These are phyloP conservation scores for Psidium friedrichsthalianum DNA, from an alignment of 345 rosid species.

Conservation along the genomic window DNA sequence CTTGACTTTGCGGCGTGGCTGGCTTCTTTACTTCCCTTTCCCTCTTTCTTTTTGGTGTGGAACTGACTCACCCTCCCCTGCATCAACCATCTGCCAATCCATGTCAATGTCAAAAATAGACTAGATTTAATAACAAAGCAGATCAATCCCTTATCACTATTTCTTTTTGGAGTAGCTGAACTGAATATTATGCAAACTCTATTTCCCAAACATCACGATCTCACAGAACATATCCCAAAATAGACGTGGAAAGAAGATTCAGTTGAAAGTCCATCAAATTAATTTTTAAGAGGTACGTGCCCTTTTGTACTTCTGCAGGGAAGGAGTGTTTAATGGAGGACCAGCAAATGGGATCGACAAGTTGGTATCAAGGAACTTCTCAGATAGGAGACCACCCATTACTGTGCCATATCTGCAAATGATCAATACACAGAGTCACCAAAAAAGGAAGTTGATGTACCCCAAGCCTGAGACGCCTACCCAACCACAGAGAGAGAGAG, in stretches of 20 bases:
- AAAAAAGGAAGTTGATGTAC: not conserved
- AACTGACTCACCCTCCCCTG: conserved; percentile 95
- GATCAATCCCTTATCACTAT: not conserved
- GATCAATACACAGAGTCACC: not conserved
- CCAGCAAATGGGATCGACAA: conserved; percentile 77
- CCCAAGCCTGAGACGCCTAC: not conserved
- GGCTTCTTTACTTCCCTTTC: too few species aligned
- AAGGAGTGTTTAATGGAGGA: conserved; percentile 75
- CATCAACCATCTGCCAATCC: conserved; percentile 74
- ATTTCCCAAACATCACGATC: not conserved
- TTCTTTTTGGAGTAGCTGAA: not conserved
- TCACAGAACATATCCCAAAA: not conserved
- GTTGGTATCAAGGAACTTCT: conserved; percentile 86
- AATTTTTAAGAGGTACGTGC: conserved; percentile 15
- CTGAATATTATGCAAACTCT: not conserved
- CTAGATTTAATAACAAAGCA: not conserved
- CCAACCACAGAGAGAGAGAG: not conserved
- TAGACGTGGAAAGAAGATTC: not conserved
- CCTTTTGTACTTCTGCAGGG: conserved; percentile 93
- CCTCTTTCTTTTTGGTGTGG: too few species aligned
- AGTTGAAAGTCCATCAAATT: not conserved
- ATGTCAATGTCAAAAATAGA: not conserved
- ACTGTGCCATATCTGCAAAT: conserved; percentile 79
- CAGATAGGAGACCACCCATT: conserved; percentile 92
- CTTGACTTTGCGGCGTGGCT: too few species aligned